Conservation (phyloP, 1,284 basidiomycete species). For the Tylopilus sp. region DNA sequence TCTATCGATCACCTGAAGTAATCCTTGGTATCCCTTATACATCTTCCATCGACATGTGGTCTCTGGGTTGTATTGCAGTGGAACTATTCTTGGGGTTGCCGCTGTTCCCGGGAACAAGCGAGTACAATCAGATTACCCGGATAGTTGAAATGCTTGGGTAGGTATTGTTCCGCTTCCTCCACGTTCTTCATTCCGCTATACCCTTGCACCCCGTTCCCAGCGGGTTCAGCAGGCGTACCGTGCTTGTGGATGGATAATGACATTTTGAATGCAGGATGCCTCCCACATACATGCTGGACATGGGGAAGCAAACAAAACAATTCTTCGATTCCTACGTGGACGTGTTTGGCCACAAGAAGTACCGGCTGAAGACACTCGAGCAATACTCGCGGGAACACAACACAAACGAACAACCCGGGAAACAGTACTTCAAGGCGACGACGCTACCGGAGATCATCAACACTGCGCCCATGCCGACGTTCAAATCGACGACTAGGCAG, state of each 20-base stretch:
- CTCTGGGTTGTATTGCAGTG: conserved; percentile 92
- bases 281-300: conserved; percentile 90
- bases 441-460: conserved; percentile 95
- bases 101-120: conserved; percentile 96
- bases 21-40: conserved; percentile 94
- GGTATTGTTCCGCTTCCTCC: conserved; percentile 28
- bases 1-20: conserved; percentile 98
- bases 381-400: conserved; percentile 96
- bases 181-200: neutral
- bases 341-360: conserved; percentile 83
- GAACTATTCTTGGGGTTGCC: conserved; percentile 96
- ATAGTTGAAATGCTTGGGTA: conserved; percentile 99
- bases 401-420: conserved; percentile 93
- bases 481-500: conserved; percentile 71
- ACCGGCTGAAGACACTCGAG: conserved; percentile 87
- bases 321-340: conserved; percentile 89
- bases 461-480: conserved; percentile 84
- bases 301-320: conserved; percentile 91
- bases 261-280: conserved; percentile 59
- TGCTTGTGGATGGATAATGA: conserved; percentile 2
- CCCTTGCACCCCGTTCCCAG: neutral
- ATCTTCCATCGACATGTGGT: conserved; percentile 95
- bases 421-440: conserved; percentile 97
- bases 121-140: conserved; percentile 96
- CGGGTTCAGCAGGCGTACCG: neutral